A percentile compares a stretch with the other conserved stretches of the same genome.
Evolutionary conservation across 495 filamentous ascomycete genomes (phyloP).

Genomic region (Hypoxylon perforatum): DNA sequence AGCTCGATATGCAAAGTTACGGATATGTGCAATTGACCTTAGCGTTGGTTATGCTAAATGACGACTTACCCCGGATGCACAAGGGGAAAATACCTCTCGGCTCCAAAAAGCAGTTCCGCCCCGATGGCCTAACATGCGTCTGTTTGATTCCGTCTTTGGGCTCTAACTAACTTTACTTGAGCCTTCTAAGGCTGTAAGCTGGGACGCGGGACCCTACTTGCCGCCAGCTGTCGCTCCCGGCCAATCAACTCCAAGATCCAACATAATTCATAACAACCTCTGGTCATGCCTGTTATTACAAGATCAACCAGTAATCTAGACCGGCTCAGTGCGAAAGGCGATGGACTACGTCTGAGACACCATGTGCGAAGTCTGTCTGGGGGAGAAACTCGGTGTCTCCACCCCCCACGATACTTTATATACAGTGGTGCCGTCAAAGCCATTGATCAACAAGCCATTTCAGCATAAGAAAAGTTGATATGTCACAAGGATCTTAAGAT

Average conservation of each 20-base stretch:
- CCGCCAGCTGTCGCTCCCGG: not conserved
- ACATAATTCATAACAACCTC: slow-evolving; percentile 1
- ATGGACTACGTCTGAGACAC: slow-evolving; percentile 22
- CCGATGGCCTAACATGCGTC: slow-evolving; percentile 8
- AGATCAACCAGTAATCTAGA: slow-evolving; percentile 19
- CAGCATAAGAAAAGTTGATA: slow-evolving; percentile 15
- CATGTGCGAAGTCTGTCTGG: slow-evolving; percentile 28
- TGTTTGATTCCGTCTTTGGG: slow-evolving; percentile 26
- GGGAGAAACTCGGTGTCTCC: slow-evolving; percentile 4
- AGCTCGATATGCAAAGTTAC: slow-evolving; percentile 13
- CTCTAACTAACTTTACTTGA: slow-evolving; percentile 12
- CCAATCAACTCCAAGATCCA: slow-evolving; percentile 16
- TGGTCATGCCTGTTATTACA: slow-evolving; percentile 4
- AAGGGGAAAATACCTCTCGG: slow-evolving; percentile 1
- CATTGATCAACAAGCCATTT: slow-evolving; percentile 4
- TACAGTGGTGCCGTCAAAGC: slow-evolving; percentile 7
- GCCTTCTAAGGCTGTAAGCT: slow-evolving; percentile 25
- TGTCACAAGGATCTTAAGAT: slow-evolving; percentile 34
- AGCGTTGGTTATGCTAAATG: slow-evolving; percentile 4
- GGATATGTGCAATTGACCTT: slow-evolving; percentile 17
- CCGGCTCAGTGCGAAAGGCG: not conserved
- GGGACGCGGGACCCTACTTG: slow-evolving; percentile 30
- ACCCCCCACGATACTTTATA: not conserved
- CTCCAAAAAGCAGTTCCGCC: not conserved
- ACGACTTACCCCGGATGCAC: not conserved